Base-by-base conservation (phyloP, 2,329 filamentous ascomycete genomes). In the Penicillium sp. region DNA sequence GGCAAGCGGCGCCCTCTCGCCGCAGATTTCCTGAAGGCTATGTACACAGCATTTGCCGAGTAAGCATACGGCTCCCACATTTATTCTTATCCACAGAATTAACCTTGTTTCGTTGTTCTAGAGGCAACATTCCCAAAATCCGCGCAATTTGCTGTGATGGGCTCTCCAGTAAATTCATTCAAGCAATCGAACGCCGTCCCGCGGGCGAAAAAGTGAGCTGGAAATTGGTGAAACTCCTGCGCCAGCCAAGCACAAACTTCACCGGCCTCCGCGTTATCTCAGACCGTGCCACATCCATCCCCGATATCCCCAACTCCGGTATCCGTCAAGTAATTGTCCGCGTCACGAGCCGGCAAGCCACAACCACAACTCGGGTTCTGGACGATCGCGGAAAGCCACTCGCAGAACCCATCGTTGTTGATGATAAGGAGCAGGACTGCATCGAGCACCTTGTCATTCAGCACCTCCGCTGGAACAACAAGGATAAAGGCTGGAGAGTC, bases 361-460 rank as follows among this genome's bases (percentile, higher is more conserved):
- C 71, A 19, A 61, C 60, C 43, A 72, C 67, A 27, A 52, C 49
- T 42, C 51, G 42, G 19, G 19, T 41, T 8, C 27, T 32, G 39
- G 18, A 45, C 44, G 30, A 40, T 32, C 39, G n/a, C 18, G 26
- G 29, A 44, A 16, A 18, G 16, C 6, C 30, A 44, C 16, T 47
- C 16, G 53, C 50, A 9, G 43, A 53, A 23, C 35, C 56, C 19
- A 36, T 34, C 7, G 44, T 53, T 30, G 60, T 57, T 23, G 57
- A 66, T n/a, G 60, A 62, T 14, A 75, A 74, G 64, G 63, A 70
- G 47, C 75, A 75, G 65, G 73, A 75, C 57, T 73, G 73, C 57
- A 72, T 68, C 2, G 80, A 82, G 63, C 80, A 82, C 57, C 61
- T 82, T 29, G 79, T 82, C 13, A 61, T 82, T 23, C 79, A 82